Evolutionary conservation across 129 eudicot species (phyloP).

Genomic region (Artemisia tridentata): DNA sequence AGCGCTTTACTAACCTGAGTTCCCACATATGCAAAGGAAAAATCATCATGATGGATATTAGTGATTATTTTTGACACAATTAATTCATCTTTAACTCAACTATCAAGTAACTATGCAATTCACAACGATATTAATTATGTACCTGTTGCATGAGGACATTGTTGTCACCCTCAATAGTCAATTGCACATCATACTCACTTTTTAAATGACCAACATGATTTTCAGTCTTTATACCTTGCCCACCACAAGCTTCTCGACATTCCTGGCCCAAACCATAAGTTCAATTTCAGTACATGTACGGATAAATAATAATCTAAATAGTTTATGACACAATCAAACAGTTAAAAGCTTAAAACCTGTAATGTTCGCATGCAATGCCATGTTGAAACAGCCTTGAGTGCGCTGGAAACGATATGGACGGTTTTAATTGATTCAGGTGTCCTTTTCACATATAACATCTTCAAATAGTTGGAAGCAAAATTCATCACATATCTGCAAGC

Average conservation of each 20-base stretch:
- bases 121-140: background rate
- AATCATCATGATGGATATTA: too few species aligned
- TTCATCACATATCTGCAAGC: conserved; percentile 76
- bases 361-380: too few species aligned
- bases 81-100: too few species aligned
- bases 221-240: conserved; percentile 79
- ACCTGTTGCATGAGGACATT: conserved; percentile 98
- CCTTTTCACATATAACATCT: conserved; percentile 66
- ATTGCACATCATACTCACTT: conserved; percentile 84
- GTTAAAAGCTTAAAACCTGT: too few species aligned
- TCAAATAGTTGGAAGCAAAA: conserved; percentile 72
- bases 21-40: background rate
- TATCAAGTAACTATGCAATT: too few species aligned
- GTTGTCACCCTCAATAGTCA: conserved; percentile 92
- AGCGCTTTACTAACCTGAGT: conserved; percentile 88
- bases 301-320: too few species aligned
- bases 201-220: conserved; percentile 83
- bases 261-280: conserved; percentile 33
- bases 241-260: conserved; percentile 90
- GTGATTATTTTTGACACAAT: too few species aligned
- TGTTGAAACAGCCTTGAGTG: conserved; percentile 52
- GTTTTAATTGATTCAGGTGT: conserved; percentile 66
- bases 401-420: conserved; percentile 88
- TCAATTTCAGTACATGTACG: conserved; percentile 20
- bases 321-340: too few species aligned